These are phyloP conservation scores for Saturnispora kantuleensis DNA, from an alignment of 805 yeast genomes.

Conservation along the genomic window DNA sequence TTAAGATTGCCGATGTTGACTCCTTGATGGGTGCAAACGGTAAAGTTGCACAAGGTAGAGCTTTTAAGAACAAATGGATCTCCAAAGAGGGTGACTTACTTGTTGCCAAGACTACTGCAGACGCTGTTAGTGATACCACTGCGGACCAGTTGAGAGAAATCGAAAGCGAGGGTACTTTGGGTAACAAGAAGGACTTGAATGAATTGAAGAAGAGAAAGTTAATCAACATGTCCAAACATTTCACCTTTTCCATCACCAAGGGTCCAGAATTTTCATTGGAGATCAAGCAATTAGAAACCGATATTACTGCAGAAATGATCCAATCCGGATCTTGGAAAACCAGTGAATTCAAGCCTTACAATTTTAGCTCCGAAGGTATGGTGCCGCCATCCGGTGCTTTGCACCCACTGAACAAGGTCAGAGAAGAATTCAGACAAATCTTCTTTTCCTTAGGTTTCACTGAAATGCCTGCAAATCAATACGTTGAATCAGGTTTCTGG, in stretches of 20 bases:
- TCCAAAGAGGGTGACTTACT: conserved; percentile 76
- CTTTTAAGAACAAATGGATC: conserved; percentile 97
- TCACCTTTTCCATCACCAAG: conserved; percentile 68
- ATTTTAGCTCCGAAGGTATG: conserved; percentile 92
- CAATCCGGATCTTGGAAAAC: conserved; percentile 71
- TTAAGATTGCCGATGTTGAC: conserved; percentile 69
- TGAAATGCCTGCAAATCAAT: conserved; percentile 98
- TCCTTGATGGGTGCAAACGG: conserved; percentile 74
- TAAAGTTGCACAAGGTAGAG: conserved; percentile 91
- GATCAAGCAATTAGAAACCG: conserved; percentile 80
- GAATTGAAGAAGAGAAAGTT: conserved; percentile 95
- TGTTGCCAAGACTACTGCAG: conserved; percentile 43
- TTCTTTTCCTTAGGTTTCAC: conserved; percentile 97
- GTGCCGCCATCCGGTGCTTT: conserved; percentile 82
- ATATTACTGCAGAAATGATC: conserved; percentile 89
- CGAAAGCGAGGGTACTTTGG: conserved; percentile 42
- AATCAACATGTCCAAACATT: conserved; percentile 54
- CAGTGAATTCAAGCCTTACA: conserved; percentile 85
- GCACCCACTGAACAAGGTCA: conserved; percentile 92
- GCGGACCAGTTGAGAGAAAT: conserved; percentile 54
- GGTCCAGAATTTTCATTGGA: conserved; percentile 79
- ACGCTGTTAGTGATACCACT: conserved; percentile 56
- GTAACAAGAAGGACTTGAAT: conserved; percentile 50
- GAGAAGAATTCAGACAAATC: conserved; percentile 96
- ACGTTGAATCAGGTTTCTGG: conserved; percentile 98